phyloP scores from a whole-genome alignment of 202 grass and related monocot species.

The Carex arenaria region DNA sequence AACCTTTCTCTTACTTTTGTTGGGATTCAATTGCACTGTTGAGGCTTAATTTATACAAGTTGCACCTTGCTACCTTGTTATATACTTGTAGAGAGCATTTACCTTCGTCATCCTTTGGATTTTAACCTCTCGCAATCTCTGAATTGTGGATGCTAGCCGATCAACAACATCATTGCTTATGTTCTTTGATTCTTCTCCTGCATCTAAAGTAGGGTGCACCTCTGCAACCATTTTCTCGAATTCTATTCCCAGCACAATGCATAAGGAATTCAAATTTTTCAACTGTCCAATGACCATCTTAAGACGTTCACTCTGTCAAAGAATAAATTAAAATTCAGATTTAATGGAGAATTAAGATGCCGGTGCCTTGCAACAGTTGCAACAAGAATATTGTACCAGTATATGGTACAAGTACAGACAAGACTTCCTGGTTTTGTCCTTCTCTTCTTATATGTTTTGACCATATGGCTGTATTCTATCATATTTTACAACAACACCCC shows the following conservation, averaged over 20 bases:
- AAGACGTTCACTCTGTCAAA: constrained; percentile 46
- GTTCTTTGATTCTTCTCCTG: constrained; percentile 38
- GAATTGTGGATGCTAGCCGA: constrained; percentile 30
- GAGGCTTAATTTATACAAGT: neutral
- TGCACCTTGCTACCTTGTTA: neutral
- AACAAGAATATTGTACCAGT: constrained; percentile 5
- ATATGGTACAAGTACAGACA: neutral
- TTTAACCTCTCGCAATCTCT: constrained; percentile 45
- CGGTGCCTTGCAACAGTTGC: neutral
- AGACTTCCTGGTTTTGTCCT: neutral
- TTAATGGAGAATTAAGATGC: neutral
- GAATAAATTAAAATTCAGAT: constrained; percentile 9
- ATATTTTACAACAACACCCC: neutral
- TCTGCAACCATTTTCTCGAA: constrained; percentile 50
- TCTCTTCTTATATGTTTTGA: neutral
- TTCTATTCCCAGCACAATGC: constrained; percentile 47
- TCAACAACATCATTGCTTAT: constrained; percentile 45
- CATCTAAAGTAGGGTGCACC: constrained; percentile 51
- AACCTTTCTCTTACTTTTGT: neutral
- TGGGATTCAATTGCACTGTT: neutral
- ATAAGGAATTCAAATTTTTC: constrained; percentile 59
- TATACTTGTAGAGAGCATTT: neutral
- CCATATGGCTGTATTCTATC: neutral
- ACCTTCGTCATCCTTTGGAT: constrained; percentile 77
- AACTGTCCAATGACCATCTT: constrained; percentile 57